These are phyloP conservation scores for Leishmania tropica DNA, from an alignment of 208 protist genomes.

Conservation along the genomic window DNA sequence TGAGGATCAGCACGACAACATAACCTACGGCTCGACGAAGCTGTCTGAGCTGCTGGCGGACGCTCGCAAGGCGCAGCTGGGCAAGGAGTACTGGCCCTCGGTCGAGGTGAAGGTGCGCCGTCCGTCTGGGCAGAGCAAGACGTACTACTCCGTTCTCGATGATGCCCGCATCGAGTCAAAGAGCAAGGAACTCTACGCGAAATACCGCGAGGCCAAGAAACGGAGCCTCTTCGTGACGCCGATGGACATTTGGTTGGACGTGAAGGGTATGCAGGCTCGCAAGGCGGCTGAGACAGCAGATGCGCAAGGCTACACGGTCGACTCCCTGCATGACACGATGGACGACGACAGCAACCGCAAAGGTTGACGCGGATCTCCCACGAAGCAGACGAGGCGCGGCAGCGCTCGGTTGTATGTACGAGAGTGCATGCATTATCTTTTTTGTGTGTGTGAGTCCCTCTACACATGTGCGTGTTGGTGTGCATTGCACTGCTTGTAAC, in stretches of 20 bases:
- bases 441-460: neutral
- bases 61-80: conserved; percentile 86
- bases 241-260: conserved; percentile 88
- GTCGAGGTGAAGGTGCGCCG: conserved; percentile 91
- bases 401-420: neutral
- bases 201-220: conserved; percentile 89
- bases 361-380: neutral
- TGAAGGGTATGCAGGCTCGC: conserved; percentile 80
- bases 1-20: conserved; percentile 88
- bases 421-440: neutral
- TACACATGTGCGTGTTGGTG: neutral
- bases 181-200: conserved; percentile 79
- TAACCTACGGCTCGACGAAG: conserved; percentile 79
- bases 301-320: conserved; percentile 78
- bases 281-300: conserved; percentile 64
- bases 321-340: conserved; percentile 53
- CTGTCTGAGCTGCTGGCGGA: conserved; percentile 85
- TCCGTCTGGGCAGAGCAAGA: conserved; percentile 85
- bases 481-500: neutral
- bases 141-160: conserved; percentile 87
- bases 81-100: conserved; percentile 87
- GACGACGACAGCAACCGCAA: conserved; percentile 30
- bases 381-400: too few relatives aligned
- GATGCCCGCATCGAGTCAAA: conserved; percentile 80
- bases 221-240: conserved; percentile 89